Evolutionary conservation across 2,329 filamentous ascomycete species (phyloP).

Genomic region (Fusarium nematophilum): DNA sequence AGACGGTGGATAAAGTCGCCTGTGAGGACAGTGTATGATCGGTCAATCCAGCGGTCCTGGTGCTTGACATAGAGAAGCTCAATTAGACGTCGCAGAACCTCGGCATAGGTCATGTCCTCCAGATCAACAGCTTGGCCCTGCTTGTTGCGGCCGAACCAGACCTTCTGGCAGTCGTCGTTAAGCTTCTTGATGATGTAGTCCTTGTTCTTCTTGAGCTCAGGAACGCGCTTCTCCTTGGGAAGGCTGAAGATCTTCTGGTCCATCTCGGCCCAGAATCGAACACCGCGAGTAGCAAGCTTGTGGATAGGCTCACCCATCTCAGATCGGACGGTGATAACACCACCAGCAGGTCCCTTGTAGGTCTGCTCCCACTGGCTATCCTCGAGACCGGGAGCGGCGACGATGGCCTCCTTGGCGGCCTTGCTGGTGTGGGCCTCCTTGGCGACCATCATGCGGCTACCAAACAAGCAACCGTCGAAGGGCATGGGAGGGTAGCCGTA

Average conservation of each 20-base stretch:
- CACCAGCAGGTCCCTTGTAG: conserved; percentile 90
- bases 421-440: conserved; percentile 92
- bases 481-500: conserved; percentile 94
- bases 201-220: conserved; percentile 87
- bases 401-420: conserved; percentile 89
- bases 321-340: conserved; percentile 94
- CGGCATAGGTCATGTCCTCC: conserved; percentile 95
- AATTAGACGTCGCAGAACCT: conserved; percentile 87
- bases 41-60: conserved; percentile 91
- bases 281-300: conserved; percentile 96
- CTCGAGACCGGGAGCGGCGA: conserved; percentile 83
- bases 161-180: conserved; percentile 96
- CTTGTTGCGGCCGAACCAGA: conserved; percentile 92
- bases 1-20: conserved; percentile 97
- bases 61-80: conserved; percentile 93
- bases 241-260: conserved; percentile 97
- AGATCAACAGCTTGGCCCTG: conserved; percentile 84
- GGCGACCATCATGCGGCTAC: conserved; percentile 93
- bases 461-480: conserved; percentile 91
- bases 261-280: conserved; percentile 98
- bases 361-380: conserved; percentile 92
- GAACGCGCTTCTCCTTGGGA: conserved; percentile 92
- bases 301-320: conserved; percentile 99
- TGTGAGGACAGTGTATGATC: conserved; percentile 82
- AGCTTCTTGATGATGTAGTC: conserved; percentile 95